Evolutionary conservation across 441 rosid genomes (phyloP), one percentile per base, ranked within the genome.

Genomic region (Omphalea diandra): DNA sequence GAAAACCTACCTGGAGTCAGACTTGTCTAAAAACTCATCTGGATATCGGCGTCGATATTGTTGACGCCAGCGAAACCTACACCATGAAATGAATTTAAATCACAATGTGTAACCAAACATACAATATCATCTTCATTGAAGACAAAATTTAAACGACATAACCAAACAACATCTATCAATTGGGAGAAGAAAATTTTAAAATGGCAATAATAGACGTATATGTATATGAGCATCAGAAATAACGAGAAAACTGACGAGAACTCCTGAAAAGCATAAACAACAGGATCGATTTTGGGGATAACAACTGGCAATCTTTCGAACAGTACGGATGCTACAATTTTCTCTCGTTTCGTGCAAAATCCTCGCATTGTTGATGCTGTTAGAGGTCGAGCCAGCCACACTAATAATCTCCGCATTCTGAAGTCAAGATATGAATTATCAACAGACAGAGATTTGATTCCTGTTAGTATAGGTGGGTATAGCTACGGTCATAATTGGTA

Each of bases 231-330:
- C 60, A 56, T 15, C 0, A 38, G 20, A 66, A 26, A 60, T 61
- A 64, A 63, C 46, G 53, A 58, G 36, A 63, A 67, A 69, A 76
- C 88, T 89, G 65, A 91, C 97, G 94, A 89, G 83, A 93, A 93
- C 86, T 93, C 97, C 79, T 86, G 91, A 61, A 93, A 93, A 32
- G 94, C 88, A 77, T 86, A 91, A 57, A 88, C 88, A 47, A 82
- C 87, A n/a, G 96, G 96, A 72, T 93, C 97, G 17, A 90, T 88
- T 81, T 89, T 86, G 18, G 96, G 98, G 36, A 91, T 73, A 40
- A 93, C 96, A 58, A 93, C 94, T 4, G 94, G 97, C 55, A 89
- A 76, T 74, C 97, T 85, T 88, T 91, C 98, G 70, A 93, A 93
- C 63, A 91, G 80, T n/a, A 93, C 96, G 20, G 94, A 91, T n/a